Evolutionary conservation across 1,284 basidiomycete genomes (phyloP).

Genomic region (Microbotryum violaceum): DNA sequence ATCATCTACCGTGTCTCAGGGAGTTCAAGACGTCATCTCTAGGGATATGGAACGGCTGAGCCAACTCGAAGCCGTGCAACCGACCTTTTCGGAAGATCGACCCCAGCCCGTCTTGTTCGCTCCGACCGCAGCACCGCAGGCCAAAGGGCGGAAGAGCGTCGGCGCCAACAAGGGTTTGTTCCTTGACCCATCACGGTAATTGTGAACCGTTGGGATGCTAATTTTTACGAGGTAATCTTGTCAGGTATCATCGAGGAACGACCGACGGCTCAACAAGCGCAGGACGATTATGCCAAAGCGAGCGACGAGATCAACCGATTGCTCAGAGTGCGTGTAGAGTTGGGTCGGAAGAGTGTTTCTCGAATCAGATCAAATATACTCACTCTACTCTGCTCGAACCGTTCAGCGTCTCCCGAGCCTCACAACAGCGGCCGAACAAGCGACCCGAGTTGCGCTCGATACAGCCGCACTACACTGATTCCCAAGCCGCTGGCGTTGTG

Average conservation of each 20-base stretch:
- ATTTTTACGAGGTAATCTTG: neutral
- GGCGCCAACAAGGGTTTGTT: slow-evolving; percentile 11
- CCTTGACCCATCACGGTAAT: neutral
- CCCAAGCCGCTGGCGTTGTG: neutral
- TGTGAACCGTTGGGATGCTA: neutral
- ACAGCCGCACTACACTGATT: slow-evolving; percentile 8
- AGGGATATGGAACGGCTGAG: slow-evolving; percentile 6
- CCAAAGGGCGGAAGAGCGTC: slow-evolving; percentile 15
- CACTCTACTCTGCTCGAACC: no score
- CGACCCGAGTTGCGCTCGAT: slow-evolving; percentile 17
- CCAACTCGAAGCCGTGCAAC: slow-evolving; percentile 5
- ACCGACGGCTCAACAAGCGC: slow-evolving; percentile 9
- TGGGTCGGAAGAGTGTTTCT: no score
- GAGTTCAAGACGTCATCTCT: slow-evolving; percentile 2
- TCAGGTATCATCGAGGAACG: neutral
- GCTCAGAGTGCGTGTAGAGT: slow-evolving; percentile 4
- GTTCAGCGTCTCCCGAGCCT: slow-evolving; percentile 14
- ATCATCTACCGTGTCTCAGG: slow-evolving; percentile 3
- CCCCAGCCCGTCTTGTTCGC: neutral
- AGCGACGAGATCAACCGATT: slow-evolving; percentile 8
- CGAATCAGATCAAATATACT: neutral
- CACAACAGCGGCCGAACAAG: slow-evolving; percentile 13
- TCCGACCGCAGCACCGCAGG: neutral
- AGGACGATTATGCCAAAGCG: slow-evolving; percentile 14
- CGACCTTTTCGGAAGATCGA: no score